These are phyloP conservation scores for Podaxis rugospora DNA, from an alignment of 768 basidiomycete genomes.

Conservation along the genomic window DNA sequence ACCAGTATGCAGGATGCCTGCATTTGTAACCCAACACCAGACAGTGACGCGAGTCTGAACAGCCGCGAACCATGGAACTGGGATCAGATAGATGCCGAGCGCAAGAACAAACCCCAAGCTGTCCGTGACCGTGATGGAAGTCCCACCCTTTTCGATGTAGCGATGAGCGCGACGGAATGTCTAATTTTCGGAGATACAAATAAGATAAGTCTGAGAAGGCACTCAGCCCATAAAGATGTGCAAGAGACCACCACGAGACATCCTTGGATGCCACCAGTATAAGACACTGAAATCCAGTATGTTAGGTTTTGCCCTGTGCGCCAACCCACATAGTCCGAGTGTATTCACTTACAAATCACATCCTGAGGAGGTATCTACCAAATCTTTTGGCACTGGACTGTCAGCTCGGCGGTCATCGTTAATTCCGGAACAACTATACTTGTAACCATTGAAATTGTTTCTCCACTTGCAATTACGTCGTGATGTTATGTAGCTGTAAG, in stretches of 20 bases:
- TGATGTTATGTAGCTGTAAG: constrained; percentile 4
- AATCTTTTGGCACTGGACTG: not conserved
- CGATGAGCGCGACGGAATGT: not conserved
- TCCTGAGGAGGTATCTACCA: not conserved
- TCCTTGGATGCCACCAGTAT: not conserved
- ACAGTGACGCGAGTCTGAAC: not conserved
- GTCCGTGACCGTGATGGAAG: not conserved
- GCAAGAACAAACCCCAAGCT: not conserved
- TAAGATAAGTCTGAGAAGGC: not conserved
- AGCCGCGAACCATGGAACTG: constrained; percentile 6
- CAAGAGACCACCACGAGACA: too few relatives aligned
- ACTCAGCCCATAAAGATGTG: too few relatives aligned
- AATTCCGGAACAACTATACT: constrained; percentile 2
- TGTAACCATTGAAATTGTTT: not conserved
- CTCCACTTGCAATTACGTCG: not conserved
- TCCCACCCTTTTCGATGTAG: not conserved
- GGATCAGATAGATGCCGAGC: not conserved
- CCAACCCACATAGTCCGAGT: not conserved
- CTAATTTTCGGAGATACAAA: not conserved
- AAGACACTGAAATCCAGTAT: not conserved
- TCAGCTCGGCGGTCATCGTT: constrained; percentile 9
- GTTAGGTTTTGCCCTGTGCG: not conserved
- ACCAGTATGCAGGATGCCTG: not conserved
- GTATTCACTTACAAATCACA: not conserved
- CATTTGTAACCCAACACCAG: not conserved